Conservation (phyloP, 176 grass and related monocot species). For the Alopecurus myosuroides region DNA sequence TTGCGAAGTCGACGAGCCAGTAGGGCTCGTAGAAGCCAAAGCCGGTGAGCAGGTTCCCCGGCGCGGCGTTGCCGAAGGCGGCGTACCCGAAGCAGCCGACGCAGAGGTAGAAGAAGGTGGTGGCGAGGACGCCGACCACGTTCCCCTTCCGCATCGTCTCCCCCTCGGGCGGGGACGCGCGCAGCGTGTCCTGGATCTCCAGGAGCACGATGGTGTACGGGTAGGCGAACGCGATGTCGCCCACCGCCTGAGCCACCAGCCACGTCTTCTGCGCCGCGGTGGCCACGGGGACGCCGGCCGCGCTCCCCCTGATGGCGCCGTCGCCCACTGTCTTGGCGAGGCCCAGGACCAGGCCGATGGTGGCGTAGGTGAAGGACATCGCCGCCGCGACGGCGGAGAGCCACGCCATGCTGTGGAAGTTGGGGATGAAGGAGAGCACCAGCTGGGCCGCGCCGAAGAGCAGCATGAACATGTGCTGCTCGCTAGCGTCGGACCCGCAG, state of each 20-base stretch:
- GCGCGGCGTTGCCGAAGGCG: conserved; percentile 56
- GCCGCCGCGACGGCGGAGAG: conserved; percentile 44
- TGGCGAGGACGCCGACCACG: conserved; percentile 22
- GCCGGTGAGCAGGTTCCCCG: conserved; percentile 71
- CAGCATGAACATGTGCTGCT: conserved; percentile 46
- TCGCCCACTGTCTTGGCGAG: conserved; percentile 53
- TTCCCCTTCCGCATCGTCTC: conserved; percentile 62
- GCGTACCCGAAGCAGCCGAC: conserved; percentile 63
- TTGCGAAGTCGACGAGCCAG: conserved; percentile 82
- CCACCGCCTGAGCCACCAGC: conserved; percentile 52
- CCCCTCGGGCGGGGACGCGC: conserved; percentile 45
- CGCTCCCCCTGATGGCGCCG: conserved; percentile 35
- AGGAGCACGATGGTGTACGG: conserved; percentile 61
- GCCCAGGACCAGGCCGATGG: conserved; percentile 46
- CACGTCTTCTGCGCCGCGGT: conserved; percentile 48
- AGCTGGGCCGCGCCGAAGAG: conserved; percentile 54
- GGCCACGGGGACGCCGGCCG: conserved; percentile 29
- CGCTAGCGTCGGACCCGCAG: conserved; percentile 13
- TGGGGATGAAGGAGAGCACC: conserved; percentile 59
- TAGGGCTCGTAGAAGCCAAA: conserved; percentile 74
- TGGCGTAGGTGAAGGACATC: conserved; percentile 67
- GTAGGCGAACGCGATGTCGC: conserved; percentile 68
- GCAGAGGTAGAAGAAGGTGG: conserved; percentile 74
- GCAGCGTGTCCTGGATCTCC: conserved; percentile 72
- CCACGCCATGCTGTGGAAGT: conserved; percentile 60